phyloP scores from a whole-genome alignment of 495 filamentous ascomycete genomes.

The Cladorrhinum samala region DNA sequence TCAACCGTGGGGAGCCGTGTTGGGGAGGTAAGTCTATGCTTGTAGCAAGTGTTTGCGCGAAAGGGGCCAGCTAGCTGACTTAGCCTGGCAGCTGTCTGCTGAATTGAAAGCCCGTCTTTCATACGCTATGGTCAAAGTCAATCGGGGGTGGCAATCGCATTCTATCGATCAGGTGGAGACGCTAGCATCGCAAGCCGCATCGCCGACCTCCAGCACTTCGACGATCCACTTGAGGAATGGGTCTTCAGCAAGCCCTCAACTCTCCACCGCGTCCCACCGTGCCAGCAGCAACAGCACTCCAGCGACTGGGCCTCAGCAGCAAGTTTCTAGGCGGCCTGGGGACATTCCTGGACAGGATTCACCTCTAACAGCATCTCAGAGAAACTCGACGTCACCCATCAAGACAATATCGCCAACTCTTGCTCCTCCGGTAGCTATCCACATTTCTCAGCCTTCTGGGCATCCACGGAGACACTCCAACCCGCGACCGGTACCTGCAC shows the following conservation, averaged over 20 bases:
- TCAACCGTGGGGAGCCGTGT: conserved; percentile 57
- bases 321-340: conserved; percentile 11
- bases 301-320: conserved; percentile 22
- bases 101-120: conserved; percentile 74
- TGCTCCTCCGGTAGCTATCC: conserved; percentile 31
- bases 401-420: conserved; percentile 23
- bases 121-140: conserved; percentile 85
- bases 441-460: conserved; percentile 24
- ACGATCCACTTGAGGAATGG: conserved; percentile 45
- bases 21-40: conserved; percentile 56
- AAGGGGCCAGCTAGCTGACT: conserved; percentile 9
- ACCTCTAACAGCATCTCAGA: conserved; percentile 11
- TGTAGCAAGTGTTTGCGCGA: neutral
- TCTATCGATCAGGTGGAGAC: conserved; percentile 64
- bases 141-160: conserved; percentile 73
- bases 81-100: conserved; percentile 56
- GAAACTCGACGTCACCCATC: conserved; percentile 22
- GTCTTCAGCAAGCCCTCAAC: conserved; percentile 41
- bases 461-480: conserved; percentile 35
- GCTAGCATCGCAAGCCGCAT: conserved; percentile 54
- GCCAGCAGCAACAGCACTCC: conserved; percentile 30
- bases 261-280: conserved; percentile 26
- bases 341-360: conserved; percentile 16
- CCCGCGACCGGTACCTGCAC: conserved; percentile 31
- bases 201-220: conserved; percentile 50